A percentile compares a stretch with the other conserved stretches of the same genome.
Conservation (phyloP, 176 grass and related monocot genomes). For the Phoenix roebelenii region DNA sequence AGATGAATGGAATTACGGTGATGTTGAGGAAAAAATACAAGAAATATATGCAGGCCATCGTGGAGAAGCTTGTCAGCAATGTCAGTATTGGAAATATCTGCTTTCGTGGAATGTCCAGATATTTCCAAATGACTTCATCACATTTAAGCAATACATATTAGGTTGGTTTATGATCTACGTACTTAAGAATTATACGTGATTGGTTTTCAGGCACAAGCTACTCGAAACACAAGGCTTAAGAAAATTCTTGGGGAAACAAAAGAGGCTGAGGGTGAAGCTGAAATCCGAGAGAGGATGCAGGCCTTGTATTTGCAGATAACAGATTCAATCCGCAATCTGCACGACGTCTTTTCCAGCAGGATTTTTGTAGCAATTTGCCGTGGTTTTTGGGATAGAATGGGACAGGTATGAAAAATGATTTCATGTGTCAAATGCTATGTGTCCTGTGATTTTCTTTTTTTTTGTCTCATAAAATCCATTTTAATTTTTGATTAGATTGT, state of each 20-base stretch:
- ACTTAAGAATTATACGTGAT: neutral
- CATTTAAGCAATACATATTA: no score
- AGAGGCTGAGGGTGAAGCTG: conserved; percentile 65
- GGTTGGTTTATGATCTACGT: neutral
- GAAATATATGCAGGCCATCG: conserved; percentile 75
- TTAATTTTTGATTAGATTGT: conserved; percentile 48
- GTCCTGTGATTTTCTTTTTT: no score
- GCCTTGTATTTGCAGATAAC: conserved; percentile 55
- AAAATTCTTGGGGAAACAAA: conserved; percentile 81
- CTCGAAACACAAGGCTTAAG: conserved; percentile 59
- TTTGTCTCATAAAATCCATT: conserved; percentile 2
- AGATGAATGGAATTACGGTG: conserved; percentile 86
- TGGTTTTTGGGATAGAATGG: conserved; percentile 82
- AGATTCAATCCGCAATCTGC: conserved; percentile 67
- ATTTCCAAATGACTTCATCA: no score
- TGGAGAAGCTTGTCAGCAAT: conserved; percentile 73
- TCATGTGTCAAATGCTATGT: no score
- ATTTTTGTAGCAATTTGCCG: conserved; percentile 88
- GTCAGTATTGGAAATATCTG: conserved; percentile 29
- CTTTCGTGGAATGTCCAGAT: no score
- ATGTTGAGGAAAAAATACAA: conserved; percentile 86
- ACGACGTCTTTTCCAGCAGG: conserved; percentile 67
- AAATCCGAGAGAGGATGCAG: conserved; percentile 82
- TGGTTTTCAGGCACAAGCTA: conserved; percentile 49
- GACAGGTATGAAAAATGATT: conserved; percentile 42